These are phyloP conservation scores for Xylariaceae sp. DNA, from an alignment of 2,329 filamentous ascomycete genomes.

Conservation along the genomic window DNA sequence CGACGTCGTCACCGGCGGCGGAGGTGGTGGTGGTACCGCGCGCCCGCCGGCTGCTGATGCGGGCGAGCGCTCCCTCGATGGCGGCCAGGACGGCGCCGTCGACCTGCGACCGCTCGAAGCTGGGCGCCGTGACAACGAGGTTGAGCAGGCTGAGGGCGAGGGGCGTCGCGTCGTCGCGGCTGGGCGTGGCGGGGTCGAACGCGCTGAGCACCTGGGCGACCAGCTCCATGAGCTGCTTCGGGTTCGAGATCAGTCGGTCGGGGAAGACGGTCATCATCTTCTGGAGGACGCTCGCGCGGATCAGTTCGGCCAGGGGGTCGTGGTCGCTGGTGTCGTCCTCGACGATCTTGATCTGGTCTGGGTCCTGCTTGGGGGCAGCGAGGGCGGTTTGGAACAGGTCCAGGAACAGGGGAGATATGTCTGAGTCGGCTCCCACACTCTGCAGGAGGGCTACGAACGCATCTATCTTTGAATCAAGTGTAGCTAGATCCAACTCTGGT, in stretches of 20 bases:
- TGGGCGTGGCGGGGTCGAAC: conserved; percentile 32
- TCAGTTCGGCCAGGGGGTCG: conserved; percentile 41
- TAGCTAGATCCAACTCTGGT: conserved; percentile 30
- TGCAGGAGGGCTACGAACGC: conserved; percentile 43
- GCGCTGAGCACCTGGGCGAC: conserved; percentile 51
- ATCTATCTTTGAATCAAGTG: conserved; percentile 40
- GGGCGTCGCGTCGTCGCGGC: conserved; percentile 41
- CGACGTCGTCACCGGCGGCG: no score
- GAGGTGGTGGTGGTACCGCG: conserved; percentile 37
- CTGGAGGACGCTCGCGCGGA: conserved; percentile 56
- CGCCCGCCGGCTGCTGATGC: conserved; percentile 30
- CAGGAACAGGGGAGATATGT: conserved; percentile 54
- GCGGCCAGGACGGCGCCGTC: conserved; percentile 32
- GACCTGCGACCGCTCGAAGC: conserved; percentile 43
- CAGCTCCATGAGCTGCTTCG: conserved; percentile 57
- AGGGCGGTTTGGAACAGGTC: conserved; percentile 53
- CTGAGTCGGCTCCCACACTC: conserved; percentile 43
- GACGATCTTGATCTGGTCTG: conserved; percentile 20
- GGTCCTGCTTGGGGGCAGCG: conserved; percentile 14
- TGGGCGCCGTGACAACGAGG: conserved; percentile 49
- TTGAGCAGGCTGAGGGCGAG: conserved; percentile 56
- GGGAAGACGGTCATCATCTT: conserved; percentile 56
- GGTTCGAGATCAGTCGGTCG: conserved; percentile 55
- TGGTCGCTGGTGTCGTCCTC: conserved; percentile 23
- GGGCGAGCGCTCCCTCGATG: conserved; percentile 42